Evolutionary conservation across 139 green algal genomes (phyloP).

Genomic region (Picochlorum sp.): DNA sequence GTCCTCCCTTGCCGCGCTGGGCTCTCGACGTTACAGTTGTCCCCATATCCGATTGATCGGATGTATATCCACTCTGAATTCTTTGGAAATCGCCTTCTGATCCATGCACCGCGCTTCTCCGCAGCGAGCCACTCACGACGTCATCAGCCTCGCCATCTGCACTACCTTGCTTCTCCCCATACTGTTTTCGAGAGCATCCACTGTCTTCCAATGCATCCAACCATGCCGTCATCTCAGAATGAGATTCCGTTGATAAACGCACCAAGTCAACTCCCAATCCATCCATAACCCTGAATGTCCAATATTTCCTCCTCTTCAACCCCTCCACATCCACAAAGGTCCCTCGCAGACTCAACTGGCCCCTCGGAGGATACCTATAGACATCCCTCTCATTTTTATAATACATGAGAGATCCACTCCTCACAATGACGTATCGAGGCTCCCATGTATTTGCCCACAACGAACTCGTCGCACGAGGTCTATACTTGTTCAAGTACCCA

Average conservation of each 20-base stretch:
- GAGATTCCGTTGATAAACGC: slow-evolving; percentile 33
- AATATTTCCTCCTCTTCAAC: slow-evolving; percentile 22
- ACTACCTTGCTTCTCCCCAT: slow-evolving; percentile 1
- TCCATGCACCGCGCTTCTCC: neutral
- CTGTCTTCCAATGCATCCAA: slow-evolving; percentile 41
- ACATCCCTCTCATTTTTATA: slow-evolving; percentile 40
- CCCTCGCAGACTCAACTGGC: slow-evolving; percentile 34
- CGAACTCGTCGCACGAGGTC: slow-evolving; percentile 18
- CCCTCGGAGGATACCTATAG: slow-evolving; percentile 26
- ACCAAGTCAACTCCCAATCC: slow-evolving; percentile 26
- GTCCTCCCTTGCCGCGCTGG: neutral
- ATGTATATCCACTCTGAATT: slow-evolving; percentile 26
- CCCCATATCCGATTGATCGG: slow-evolving; percentile 21
- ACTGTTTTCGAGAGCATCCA: slow-evolving; percentile 13
- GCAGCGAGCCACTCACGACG: neutral
- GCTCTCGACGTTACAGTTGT: neutral
- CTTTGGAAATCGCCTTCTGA: neutral
- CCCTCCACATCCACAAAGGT: slow-evolving; percentile 35
- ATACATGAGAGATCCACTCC: slow-evolving; percentile 33
- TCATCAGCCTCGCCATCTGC: too few species aligned
- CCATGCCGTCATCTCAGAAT: slow-evolving; percentile 32
- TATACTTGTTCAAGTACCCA: slow-evolving; percentile 49
- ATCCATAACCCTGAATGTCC: slow-evolving; percentile 39
- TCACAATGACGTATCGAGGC: slow-evolving; percentile 40
- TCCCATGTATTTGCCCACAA: slow-evolving; percentile 37